phyloP scores from a whole-genome alignment of 495 filamentous ascomycete genomes.

The Trichocladium antarcticum region DNA sequence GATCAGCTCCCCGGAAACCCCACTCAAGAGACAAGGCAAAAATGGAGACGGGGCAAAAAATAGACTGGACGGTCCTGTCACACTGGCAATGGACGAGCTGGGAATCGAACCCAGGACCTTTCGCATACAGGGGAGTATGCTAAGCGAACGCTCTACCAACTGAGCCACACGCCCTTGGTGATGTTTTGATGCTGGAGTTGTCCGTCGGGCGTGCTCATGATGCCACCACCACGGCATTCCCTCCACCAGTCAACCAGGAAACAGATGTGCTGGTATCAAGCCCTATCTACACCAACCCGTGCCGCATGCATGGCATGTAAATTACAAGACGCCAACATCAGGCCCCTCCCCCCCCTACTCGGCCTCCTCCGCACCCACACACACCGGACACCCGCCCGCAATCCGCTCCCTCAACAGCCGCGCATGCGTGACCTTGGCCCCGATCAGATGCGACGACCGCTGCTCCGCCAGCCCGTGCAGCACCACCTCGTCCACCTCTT shows the following conservation, averaged over 20 bases:
- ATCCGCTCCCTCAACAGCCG: constrained; percentile 63
- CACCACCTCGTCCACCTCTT: constrained; percentile 21
- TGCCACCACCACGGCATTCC: neutral
- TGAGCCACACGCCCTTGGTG: constrained; percentile 19
- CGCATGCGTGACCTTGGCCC: constrained; percentile 82
- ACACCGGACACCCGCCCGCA: constrained; percentile 59
- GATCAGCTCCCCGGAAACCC: too few species aligned
- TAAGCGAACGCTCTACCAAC: constrained; percentile 22
- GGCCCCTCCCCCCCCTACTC: neutral
- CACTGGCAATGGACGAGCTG: constrained; percentile 13
- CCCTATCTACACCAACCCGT: neutral
- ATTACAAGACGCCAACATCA: too few species aligned
- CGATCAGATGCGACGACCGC: constrained; percentile 38
- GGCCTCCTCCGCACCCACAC: constrained; percentile 23
- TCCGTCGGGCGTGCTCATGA: neutral
- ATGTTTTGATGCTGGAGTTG: neutral
- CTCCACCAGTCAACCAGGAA: too few species aligned
- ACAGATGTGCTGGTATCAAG: too few species aligned
- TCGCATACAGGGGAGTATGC: constrained; percentile 13
- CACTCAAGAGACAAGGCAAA: too few species aligned
- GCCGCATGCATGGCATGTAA: neutral
- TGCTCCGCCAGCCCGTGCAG: constrained; percentile 21
- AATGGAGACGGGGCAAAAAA: neutral
- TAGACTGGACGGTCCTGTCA: neutral
- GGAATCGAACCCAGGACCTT: constrained; percentile 23